Base-by-base conservation (phyloP, 2,329 filamentous ascomycete genomes). In the Claviceps lovelessii region DNA sequence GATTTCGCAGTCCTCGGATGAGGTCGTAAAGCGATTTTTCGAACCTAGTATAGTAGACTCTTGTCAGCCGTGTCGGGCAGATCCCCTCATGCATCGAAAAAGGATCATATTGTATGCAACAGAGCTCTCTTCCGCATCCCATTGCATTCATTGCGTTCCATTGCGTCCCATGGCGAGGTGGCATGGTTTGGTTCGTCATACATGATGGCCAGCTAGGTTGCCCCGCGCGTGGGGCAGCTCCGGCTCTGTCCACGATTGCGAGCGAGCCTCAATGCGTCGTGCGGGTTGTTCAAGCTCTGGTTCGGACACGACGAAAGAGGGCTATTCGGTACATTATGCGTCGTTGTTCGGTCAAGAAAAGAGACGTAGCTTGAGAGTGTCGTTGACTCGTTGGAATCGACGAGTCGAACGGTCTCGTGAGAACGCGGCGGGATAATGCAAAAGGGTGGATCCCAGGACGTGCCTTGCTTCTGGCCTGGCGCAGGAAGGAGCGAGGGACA, bases 11-110 rank as follows among this genome's bases (percentile, higher is more conserved):
- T 64, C 93, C 93, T 72, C 90, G 83, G 65, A 98, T 98, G 76
- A 98, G 90, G 81, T 97, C 91, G 72, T 96, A 95, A 23, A 98
- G 81, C 46, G 93, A 96, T 73, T 98, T 98, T 72, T 98, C 93
- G 74, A 98, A 98, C 93, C 90, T 97, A 56, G 28, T 37, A 33
- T 49, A 33, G 8, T 11, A 33, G 33, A 51, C 49, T 46, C 7
- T 15, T 9, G 37, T 57, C 28, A 46, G 51, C 52, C 42, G 13
- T 31, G 11, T 8, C 15, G 17, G 11, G 17, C 3, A 17, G 37
- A 17, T 7, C 4, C 13, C 6, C 37, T 3, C 35, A 4, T 10
- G 31, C 31, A 2, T 33, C 31, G 2, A 13, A 13, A 37, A 37
- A 10, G 11, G 11, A 39, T 9, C 1, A 39, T 4, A 2, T 17